Conservation (phyloP, 768 basidiomycete species). For the Mycena olivaceomarginata region DNA sequence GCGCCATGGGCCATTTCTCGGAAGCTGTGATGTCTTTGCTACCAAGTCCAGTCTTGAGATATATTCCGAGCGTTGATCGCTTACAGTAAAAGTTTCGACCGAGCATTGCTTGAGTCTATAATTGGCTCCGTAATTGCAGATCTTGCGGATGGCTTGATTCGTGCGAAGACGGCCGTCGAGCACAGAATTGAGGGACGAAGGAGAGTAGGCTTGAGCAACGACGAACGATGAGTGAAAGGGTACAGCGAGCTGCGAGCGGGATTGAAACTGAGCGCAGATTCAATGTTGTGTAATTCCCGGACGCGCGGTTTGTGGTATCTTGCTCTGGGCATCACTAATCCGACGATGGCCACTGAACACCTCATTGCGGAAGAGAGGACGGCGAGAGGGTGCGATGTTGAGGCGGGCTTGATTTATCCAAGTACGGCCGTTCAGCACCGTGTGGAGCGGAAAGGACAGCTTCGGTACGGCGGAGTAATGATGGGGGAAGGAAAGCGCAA, state of each 20-base stretch:
- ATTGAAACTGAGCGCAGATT: background rate
- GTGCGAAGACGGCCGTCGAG: background rate
- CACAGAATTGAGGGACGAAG: background rate
- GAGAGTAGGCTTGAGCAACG: background rate
- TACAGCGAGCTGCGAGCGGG: background rate
- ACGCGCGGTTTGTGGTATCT: background rate
- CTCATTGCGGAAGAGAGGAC: background rate
- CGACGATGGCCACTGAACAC: background rate
- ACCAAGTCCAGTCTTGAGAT: background rate
- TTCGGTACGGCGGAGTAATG: background rate
- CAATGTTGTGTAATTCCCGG: background rate
- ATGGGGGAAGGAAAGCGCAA: background rate
- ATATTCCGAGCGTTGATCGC: background rate
- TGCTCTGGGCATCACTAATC: background rate
- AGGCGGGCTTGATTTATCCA: conserved; percentile 7
- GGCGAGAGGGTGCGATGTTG: background rate
- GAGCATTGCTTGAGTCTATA: background rate
- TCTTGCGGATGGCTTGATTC: background rate
- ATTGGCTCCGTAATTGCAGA: background rate
- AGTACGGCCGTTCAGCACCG: background rate
- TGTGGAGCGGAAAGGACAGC: background rate
- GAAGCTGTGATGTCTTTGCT: background rate
- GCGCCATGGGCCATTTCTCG: background rate
- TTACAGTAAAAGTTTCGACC: background rate
- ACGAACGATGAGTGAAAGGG: background rate